Evolutionary conservation across 2,329 filamentous ascomycete genomes (phyloP).

Genomic region (Coniella lustricola): DNA sequence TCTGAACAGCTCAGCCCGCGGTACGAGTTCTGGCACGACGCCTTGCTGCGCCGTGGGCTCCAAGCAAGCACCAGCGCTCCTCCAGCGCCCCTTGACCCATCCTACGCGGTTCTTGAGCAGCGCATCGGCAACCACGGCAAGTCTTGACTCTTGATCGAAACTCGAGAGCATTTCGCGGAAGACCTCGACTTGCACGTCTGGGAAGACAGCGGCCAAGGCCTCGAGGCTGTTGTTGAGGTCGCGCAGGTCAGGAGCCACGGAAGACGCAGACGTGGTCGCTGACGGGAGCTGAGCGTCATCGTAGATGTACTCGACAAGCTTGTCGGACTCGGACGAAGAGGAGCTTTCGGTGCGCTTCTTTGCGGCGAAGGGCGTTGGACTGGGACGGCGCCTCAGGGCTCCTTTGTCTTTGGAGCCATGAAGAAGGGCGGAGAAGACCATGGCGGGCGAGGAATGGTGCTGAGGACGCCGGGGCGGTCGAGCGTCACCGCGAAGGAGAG

Average conservation of each 20-base stretch:
- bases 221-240: constrained; percentile 65
- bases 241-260: constrained; percentile 55
- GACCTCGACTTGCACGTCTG: constrained; percentile 73
- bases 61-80: constrained; percentile 31
- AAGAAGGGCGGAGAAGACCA: constrained; percentile 44
- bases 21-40: constrained; percentile 28
- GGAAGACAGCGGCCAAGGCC: constrained; percentile 65
- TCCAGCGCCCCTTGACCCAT: constrained; percentile 65
- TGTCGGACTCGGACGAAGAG: constrained; percentile 22
- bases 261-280: constrained; percentile 32
- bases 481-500: constrained; percentile 5
- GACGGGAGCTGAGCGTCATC: constrained; percentile 48
- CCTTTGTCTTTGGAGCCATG: constrained; percentile 31
- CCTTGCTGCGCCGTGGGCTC: constrained; percentile 14
- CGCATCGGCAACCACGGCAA: constrained; percentile 70
- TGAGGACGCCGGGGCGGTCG: not conserved
- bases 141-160: constrained; percentile 68
- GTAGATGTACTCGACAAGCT: constrained; percentile 42
- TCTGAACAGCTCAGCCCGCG: constrained; percentile 59
- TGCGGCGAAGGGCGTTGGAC: constrained; percentile 18
- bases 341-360: constrained; percentile 23
- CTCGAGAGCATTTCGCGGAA: constrained; percentile 73
- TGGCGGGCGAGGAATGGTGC: constrained; percentile 33
- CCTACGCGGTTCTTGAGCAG: constrained; percentile 64
- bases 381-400: constrained; percentile 19